A percentile compares a stretch with the other conserved stretches of the same genome.
These are phyloP conservation scores for Allantophomopsis lycopodina DNA, from an alignment of 2,329 filamentous ascomycete species.

Conservation along the genomic window DNA sequence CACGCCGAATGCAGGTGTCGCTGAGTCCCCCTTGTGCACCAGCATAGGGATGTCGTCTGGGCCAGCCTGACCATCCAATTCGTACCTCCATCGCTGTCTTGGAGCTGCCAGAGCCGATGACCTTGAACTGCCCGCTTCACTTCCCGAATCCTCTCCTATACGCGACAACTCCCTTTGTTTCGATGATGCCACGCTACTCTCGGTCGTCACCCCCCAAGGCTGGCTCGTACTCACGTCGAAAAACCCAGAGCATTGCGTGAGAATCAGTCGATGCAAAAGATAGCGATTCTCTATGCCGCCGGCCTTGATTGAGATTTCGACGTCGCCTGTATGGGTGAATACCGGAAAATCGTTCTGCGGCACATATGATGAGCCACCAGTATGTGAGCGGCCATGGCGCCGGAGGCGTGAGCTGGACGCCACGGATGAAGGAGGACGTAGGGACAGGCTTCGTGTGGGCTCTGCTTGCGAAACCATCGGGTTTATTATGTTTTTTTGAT, in stretches of 20 bases:
- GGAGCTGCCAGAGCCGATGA: conserved; percentile 3
- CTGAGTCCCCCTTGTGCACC: conserved; percentile 55
- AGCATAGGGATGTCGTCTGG: conserved; percentile 76
- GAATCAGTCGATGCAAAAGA: conserved; percentile 72
- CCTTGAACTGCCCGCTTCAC: conserved; percentile 18
- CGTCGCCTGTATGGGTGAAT: conserved; percentile 82
- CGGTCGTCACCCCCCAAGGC: conserved; percentile 42
- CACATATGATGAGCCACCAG: conserved; percentile 53
- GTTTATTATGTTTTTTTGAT: too few relatives aligned
- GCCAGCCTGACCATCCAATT: conserved; percentile 63
- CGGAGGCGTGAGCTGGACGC: conserved; percentile 48
- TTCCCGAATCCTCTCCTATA: conserved; percentile 30
- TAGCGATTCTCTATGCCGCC: conserved; percentile 69
- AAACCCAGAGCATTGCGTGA: conserved; percentile 85
- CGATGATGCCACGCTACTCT: conserved; percentile 5
- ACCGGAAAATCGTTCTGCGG: conserved; percentile 86
- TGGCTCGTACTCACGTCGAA: conserved; percentile 77
- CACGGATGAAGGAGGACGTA: conserved; percentile 47
- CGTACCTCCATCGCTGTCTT: conserved; percentile 65
- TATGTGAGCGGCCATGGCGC: conserved; percentile 70
- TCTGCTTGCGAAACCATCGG: conserved; percentile 52
- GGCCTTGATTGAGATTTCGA: conserved; percentile 70
- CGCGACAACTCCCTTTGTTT: conserved; percentile 30
- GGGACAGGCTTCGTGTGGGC: conserved; percentile 33
- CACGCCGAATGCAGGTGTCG: conserved; percentile 40